Conservation (phyloP, 306 rosid genomes). For the Ceratonia siliqua region DNA sequence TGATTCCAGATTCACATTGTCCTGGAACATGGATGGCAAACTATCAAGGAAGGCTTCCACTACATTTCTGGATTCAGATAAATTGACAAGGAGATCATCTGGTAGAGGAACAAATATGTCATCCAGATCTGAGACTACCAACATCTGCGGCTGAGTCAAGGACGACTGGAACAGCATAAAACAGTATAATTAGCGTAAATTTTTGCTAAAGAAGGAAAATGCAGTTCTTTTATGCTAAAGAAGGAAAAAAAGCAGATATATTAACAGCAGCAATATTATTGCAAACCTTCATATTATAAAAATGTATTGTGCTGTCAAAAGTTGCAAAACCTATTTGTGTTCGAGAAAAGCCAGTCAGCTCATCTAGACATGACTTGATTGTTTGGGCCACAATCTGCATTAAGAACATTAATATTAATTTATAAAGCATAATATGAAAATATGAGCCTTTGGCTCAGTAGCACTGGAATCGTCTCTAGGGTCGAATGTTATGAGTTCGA, state of each 20-base stretch:
- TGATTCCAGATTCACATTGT: constrained; percentile 88
- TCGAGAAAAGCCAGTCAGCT: constrained; percentile 92
- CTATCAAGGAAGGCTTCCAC: constrained; percentile 93
- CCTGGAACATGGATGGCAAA: constrained; percentile 94
- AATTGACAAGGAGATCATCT: constrained; percentile 96
- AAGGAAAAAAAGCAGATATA: background rate
- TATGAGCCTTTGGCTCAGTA: no score
- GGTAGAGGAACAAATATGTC: constrained; percentile 97
- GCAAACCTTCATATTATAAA: constrained; percentile 92
- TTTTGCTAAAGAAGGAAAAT: constrained; percentile 9
- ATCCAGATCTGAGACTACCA: constrained; percentile 97
- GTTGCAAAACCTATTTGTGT: constrained; percentile 99
- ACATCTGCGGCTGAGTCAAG: constrained; percentile 96
- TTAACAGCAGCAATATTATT: constrained; percentile 26
- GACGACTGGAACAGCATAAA: constrained; percentile 69
- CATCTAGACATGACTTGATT: constrained; percentile 89
- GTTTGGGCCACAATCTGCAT: constrained; percentile 91
- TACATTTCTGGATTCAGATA: constrained; percentile 95
- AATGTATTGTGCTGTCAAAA: constrained; percentile 95
- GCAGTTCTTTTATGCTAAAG: constrained; percentile 12
- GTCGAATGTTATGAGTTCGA: no score
- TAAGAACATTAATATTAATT: constrained; percentile 9
- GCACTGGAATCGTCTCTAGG: no score
- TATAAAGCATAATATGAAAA: constrained; percentile 12
- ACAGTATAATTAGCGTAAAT: constrained; percentile 34